Base-by-base conservation (phyloP, 768 basidiomycete genomes). In the Mycena galericulata region DNA sequence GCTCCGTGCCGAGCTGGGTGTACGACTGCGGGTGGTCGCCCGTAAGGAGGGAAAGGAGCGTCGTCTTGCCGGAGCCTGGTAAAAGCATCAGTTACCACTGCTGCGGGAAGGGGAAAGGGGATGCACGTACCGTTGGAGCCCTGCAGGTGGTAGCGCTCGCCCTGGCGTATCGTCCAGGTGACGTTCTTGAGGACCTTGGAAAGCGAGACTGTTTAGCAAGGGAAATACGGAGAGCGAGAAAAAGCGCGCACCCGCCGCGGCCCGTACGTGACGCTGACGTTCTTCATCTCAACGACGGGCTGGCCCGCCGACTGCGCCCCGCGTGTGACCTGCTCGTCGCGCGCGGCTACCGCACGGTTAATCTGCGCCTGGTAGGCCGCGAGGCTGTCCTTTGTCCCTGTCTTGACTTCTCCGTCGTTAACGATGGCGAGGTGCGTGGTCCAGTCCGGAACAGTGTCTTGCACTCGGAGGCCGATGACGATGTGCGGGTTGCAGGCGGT, bases 1-100 rank as follows among this genome's bases (percentile, higher is more conserved):
- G n/a, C 84, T 85, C 46, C 81, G 79, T 45, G 81, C 79, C 10
- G 51, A 77, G 77, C 75, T 95, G 93, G 6, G 90, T 91, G 81
- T 92, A 99, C 1, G 97, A 98, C 68, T 96, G 94, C 0, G 97
- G 97, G 78, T 99, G 97, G 76, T 97, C 96, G 27, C 97, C 97
- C 0, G 95, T 95, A 41, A 99, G 81, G 32, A 98, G 79, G 20
- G 97, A 90, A 24, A 98, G 85, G 8, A 98, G 90, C 0, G 97
- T 99, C 0, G 96, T 96, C 82, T 99, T 99, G 18, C 97, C 97
- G 0, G 95, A 96, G 49, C 97, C 94, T 94, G 74, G 4, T 26
- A 5, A 7, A 22, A 22, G 34, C 9, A 24, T 46, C 8, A 32
- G 15, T 9, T 24, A n/a, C 7, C 14, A 18, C 45, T 27, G 46